A percentile compares a stretch with the other conserved stretches of the same genome.
These are phyloP conservation scores for Septoria petroselini DNA, from an alignment of 2,329 filamentous ascomycete genomes.

Conservation along the genomic window DNA sequence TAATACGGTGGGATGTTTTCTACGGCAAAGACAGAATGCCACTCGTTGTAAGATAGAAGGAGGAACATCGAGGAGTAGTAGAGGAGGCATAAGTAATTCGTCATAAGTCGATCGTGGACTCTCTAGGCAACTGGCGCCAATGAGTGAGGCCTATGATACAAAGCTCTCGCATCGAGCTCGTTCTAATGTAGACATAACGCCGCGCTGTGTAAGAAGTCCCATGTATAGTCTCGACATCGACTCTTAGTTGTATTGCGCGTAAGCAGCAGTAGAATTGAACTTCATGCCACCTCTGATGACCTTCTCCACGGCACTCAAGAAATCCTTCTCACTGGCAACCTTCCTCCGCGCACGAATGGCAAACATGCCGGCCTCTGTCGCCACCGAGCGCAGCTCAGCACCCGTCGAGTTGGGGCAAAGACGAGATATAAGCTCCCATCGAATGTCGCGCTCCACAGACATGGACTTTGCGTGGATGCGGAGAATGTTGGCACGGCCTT, in stretches of 20 bases:
- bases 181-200: slow-evolving; percentile 20
- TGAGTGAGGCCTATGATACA: slow-evolving; percentile 8
- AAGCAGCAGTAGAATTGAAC: slow-evolving; percentile 97
- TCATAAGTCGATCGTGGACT: slow-evolving; percentile 4
- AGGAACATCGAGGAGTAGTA: background rate
- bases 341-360: slow-evolving; percentile 92
- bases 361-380: slow-evolving; percentile 98
- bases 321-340: slow-evolving; percentile 98
- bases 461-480: slow-evolving; percentile 99
- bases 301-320: slow-evolving; percentile 96
- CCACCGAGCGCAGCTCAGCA: slow-evolving; percentile 92
- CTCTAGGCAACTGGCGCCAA: slow-evolving; percentile 1
- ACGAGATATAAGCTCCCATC: slow-evolving; percentile 97
- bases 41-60: no score
- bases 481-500: slow-evolving; percentile 94
- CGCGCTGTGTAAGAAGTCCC: slow-evolving; percentile 18
- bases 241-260: slow-evolving; percentile 96
- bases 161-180: slow-evolving; percentile 21
- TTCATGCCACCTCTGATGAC: slow-evolving; percentile 99
- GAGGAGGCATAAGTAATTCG: background rate
- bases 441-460: slow-evolving; percentile 97
- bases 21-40: background rate
- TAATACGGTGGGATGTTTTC: background rate
- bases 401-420: slow-evolving; percentile 96
- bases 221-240: background rate